These are phyloP conservation scores for Mimosa bimucronata DNA, from an alignment of 306 rosid species.

Conservation along the genomic window DNA sequence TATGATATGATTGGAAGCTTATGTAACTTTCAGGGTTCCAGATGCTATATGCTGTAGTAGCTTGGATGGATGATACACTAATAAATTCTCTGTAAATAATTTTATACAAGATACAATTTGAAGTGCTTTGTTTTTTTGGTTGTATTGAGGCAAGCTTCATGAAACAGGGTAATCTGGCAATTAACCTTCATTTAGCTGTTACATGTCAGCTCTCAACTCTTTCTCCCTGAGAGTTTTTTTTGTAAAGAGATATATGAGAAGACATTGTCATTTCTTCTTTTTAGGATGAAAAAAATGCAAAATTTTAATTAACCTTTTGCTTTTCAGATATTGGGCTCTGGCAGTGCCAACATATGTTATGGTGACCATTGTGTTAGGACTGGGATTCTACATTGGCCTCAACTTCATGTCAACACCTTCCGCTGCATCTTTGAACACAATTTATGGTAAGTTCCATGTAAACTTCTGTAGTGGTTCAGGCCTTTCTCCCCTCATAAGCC, in stretches of 20 bases:
- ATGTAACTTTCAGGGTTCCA: constrained; percentile 9
- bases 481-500: neutral
- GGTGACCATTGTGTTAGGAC: constrained; percentile 63
- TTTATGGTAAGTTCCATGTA: constrained; percentile 63
- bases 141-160: constrained; percentile 27
- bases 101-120: neutral
- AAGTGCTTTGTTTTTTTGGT: neutral
- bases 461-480: neutral
- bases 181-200: constrained; percentile 28
- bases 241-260: neutral
- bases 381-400: constrained; percentile 81
- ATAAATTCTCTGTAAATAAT: neutral
- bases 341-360: constrained; percentile 76
- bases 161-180: neutral
- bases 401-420: constrained; percentile 86
- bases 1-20: constrained; percentile 23
- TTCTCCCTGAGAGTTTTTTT: neutral
- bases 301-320: constrained; percentile 25
- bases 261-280: neutral
- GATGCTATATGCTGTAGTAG: neutral
- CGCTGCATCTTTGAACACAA: constrained; percentile 63
- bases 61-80: constrained; percentile 9
- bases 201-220: neutral
- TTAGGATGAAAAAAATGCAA: constrained; percentile 1
- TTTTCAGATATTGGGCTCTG: constrained; percentile 89